Evolutionary conservation across 441 rosid genomes (phyloP).

Genomic region (Mallotus japonicus): DNA sequence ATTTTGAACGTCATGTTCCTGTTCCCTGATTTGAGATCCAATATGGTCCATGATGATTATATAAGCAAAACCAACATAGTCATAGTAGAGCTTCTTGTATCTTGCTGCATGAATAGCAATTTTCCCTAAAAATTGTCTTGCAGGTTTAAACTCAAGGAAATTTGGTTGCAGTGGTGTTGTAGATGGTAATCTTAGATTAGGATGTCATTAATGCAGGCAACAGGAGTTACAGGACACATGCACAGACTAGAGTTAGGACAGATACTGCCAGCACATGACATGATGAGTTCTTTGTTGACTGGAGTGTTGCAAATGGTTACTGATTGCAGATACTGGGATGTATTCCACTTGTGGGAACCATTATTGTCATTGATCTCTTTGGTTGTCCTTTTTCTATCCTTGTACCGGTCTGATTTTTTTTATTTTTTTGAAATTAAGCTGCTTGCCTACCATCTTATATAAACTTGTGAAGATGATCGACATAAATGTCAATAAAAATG

Average conservation of each 20-base stretch:
- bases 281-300: not conserved
- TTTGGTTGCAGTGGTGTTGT: slow-evolving; percentile 4
- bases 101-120: not conserved
- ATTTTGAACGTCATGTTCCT: slow-evolving; percentile 13
- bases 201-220: not conserved
- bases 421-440: no score
- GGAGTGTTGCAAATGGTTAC: not conserved
- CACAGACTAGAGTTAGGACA: not conserved
- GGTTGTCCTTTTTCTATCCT: slow-evolving; percentile 1
- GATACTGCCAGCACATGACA: not conserved
- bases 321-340: not conserved
- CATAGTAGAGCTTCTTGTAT: slow-evolving; percentile 10
- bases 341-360: slow-evolving; percentile 6
- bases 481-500: slow-evolving; percentile 4
- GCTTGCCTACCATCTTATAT: slow-evolving; percentile 6
- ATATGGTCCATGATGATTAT: slow-evolving; percentile 12
- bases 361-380: not conserved
- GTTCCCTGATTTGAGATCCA: slow-evolving; percentile 16
- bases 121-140: not conserved
- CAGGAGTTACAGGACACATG: not conserved
- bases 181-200: slow-evolving; percentile 1
- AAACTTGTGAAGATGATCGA: slow-evolving; percentile 9
- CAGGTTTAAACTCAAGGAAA: slow-evolving; percentile 2
- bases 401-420: not conserved
- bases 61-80: not conserved